Conservation (phyloP, 352 stramenopile species). For the Phytopythium montanum region DNA sequence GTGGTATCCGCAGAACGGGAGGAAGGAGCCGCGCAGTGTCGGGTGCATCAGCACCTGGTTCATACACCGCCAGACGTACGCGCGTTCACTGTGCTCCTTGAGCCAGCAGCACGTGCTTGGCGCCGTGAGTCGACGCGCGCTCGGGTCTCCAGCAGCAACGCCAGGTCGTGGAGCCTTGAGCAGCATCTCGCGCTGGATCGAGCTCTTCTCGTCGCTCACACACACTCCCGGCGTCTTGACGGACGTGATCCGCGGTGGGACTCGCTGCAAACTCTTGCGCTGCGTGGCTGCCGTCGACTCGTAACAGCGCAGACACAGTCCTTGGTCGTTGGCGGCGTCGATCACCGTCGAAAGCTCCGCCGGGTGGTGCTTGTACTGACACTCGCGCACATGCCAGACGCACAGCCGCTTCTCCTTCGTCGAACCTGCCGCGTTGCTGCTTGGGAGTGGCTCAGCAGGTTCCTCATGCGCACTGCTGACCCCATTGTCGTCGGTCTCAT, state of each 20-base stretch:
- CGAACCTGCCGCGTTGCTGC: background rate
- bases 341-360: constrained; percentile 45
- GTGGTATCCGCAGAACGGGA: constrained; percentile 70
- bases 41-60: constrained; percentile 65
- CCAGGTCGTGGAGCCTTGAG: constrained; percentile 11
- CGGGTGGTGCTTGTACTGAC: constrained; percentile 32
- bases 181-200: constrained; percentile 16
- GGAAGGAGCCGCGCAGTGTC: constrained; percentile 38
- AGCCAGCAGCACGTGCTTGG: constrained; percentile 38
- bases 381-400: constrained; percentile 53
- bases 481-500: background rate
- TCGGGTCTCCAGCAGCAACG: too few relatives aligned
- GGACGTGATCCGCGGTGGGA: constrained; percentile 27
- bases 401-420: constrained; percentile 24
- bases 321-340: constrained; percentile 55
- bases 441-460: background rate
- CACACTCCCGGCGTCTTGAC: constrained; percentile 43
- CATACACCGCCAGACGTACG: constrained; percentile 53
- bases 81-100: constrained; percentile 50
- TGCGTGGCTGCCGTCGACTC: constrained; percentile 35
- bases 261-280: constrained; percentile 43
- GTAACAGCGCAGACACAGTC: constrained; percentile 57
- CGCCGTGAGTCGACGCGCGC: background rate
- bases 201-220: constrained; percentile 15
- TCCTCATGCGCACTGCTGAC: background rate